Conservation (phyloP, 768 basidiomycete species). For the Flagelloscypha sp. region DNA sequence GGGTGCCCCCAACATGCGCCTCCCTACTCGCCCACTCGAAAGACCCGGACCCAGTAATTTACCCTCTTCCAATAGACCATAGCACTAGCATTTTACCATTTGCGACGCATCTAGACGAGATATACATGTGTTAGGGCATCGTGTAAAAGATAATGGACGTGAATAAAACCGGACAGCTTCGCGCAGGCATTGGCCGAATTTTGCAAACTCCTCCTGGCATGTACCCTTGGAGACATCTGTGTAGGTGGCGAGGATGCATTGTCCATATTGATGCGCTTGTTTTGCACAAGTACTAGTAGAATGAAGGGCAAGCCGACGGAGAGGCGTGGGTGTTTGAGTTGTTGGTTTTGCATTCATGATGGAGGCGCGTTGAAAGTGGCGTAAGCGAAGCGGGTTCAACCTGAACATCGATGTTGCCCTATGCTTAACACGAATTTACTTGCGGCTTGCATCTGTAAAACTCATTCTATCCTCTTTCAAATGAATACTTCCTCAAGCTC, state of each 20-base stretch:
- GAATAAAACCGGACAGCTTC: constrained; percentile 52
- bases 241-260: constrained; percentile 79
- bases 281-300: constrained; percentile 64
- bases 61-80: background rate
- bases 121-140: constrained; percentile 2
- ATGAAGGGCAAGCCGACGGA: constrained; percentile 60
- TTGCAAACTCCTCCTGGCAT: constrained; percentile 77
- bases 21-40: too few species aligned
- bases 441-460: too few species aligned
- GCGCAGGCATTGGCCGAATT: constrained; percentile 77
- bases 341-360: constrained; percentile 17
- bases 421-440: constrained; percentile 9
- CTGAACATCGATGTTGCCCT: background rate
- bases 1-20: too few species aligned
- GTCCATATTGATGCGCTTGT: constrained; percentile 76
- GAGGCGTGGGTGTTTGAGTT: constrained; percentile 33
- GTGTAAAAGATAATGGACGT: too few species aligned
- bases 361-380: constrained; percentile 3
- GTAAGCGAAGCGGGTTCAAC: background rate
- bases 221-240: constrained; percentile 77
- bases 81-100: constrained; percentile 29
- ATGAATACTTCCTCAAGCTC: too few species aligned
- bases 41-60: background rate
- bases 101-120: constrained; percentile 45
- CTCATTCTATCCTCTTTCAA: too few species aligned